These are phyloP conservation scores for Starmerella stellata DNA, from an alignment of 805 yeast species.

Conservation along the genomic window DNA sequence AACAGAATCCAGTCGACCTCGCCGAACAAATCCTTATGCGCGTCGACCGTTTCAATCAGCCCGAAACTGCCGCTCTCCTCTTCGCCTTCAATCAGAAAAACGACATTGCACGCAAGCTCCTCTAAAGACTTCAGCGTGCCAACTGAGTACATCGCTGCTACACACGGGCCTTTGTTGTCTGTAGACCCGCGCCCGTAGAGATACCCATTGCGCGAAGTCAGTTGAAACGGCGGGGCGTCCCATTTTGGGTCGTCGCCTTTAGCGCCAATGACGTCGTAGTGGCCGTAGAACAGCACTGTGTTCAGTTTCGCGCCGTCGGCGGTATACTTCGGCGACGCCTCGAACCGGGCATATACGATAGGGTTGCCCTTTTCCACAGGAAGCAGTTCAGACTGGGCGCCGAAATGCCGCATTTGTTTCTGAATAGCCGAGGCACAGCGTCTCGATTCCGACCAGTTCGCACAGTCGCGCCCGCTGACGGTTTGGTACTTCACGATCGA, in stretches of 20 bases:
- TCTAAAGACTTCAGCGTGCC: slow-evolving; percentile 43
- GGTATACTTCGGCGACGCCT: slow-evolving; percentile 20
- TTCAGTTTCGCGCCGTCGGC: slow-evolving; percentile 1
- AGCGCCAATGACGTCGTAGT: slow-evolving; percentile 85
- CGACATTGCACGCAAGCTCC: slow-evolving; percentile 49
- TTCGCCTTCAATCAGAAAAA: slow-evolving; percentile 81
- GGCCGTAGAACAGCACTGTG: slow-evolving; percentile 71
- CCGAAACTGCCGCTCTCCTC: slow-evolving; percentile 90
- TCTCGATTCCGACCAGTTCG: slow-evolving; percentile 58
- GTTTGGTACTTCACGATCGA: slow-evolving; percentile 54
- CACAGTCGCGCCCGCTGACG: slow-evolving; percentile 55
- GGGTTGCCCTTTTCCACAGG: slow-evolving; percentile 74
- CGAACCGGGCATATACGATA: slow-evolving; percentile 57
- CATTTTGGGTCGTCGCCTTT: slow-evolving; percentile 35
- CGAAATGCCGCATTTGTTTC: slow-evolving; percentile 43
- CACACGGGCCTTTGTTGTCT: slow-evolving; percentile 85
- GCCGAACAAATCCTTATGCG: slow-evolving; percentile 36
- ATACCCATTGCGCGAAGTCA: slow-evolving; percentile 68
- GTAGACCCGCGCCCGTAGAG: slow-evolving; percentile 82
- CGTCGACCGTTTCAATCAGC: slow-evolving; percentile 46
- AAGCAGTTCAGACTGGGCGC: slow-evolving; percentile 44
- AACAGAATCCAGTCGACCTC: slow-evolving; percentile 74
- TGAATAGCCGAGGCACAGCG: slow-evolving; percentile 66
- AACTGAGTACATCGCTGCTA: slow-evolving; percentile 75
- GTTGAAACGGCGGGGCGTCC: slow-evolving; percentile 59